These are phyloP conservation scores for Rhizophagus clarus DNA, from an alignment of 192 early-diverging fungal species.

Conservation along the genomic window DNA sequence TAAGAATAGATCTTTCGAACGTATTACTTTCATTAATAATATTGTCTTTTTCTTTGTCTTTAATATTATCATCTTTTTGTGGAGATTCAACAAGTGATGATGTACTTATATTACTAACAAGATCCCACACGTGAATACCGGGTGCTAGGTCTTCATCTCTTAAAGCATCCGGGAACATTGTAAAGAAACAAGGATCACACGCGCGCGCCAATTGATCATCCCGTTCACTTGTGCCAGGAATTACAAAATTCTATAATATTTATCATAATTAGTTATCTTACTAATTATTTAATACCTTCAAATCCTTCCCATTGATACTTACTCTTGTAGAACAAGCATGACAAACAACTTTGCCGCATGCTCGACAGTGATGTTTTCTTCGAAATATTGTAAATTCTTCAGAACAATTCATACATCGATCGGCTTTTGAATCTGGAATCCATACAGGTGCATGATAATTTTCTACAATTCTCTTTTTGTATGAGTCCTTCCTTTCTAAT, in stretches of 20 bases:
- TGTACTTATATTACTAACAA: not conserved
- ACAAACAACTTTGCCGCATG: slow-evolving; percentile 83
- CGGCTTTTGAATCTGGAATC: slow-evolving; percentile 72
- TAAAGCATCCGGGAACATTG: slow-evolving; percentile 45
- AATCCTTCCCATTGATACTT: slow-evolving; percentile 24
- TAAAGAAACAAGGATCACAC: slow-evolving; percentile 45
- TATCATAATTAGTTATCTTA: slow-evolving; percentile 11
- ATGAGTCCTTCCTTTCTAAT: slow-evolving; percentile 22
- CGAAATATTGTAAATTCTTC: slow-evolving; percentile 68
- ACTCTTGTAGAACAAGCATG: slow-evolving; percentile 67
- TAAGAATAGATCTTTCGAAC: not conserved
- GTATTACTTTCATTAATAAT: too few relatives aligned
- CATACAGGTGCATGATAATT: slow-evolving; percentile 71
- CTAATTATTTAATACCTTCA: not conserved
- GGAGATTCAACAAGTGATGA: not conserved
- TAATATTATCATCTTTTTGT: slow-evolving; percentile 26
- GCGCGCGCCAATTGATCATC: slow-evolving; percentile 45
- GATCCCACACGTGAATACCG: slow-evolving; percentile 30
- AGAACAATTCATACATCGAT: slow-evolving; percentile 71
- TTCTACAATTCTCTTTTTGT: slow-evolving; percentile 61
- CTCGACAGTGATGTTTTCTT: slow-evolving; percentile 78
- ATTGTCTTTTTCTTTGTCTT: not conserved
- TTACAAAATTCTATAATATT: slow-evolving; percentile 39
- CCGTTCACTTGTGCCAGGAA: slow-evolving; percentile 33
- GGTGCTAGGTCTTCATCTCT: slow-evolving; percentile 21